Evolutionary conservation across 2,329 filamentous ascomycete species (phyloP).

Genomic region (Sphaerulina vaccinii): DNA sequence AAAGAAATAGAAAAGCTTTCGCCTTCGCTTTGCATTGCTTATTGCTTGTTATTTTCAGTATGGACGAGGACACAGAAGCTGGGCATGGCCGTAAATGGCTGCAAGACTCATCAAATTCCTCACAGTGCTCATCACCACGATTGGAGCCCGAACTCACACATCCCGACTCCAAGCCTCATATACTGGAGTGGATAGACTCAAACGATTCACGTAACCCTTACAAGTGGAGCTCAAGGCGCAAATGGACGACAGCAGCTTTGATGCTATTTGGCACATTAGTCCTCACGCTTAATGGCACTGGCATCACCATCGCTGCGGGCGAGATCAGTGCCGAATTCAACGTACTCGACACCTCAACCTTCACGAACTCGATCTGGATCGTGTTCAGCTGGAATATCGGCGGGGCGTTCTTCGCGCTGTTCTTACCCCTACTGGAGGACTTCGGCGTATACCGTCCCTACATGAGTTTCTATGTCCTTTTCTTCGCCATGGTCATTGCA

Average conservation of each 20-base stretch:
- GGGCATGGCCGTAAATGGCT: conserved; percentile 9
- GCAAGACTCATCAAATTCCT: not conserved
- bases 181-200: conserved; percentile 54
- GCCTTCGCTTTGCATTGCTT: conserved; percentile 7
- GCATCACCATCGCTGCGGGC: conserved; percentile 38
- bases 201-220: conserved; percentile 40
- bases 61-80: conserved; percentile 7
- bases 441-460: conserved; percentile 36
- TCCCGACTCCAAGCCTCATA: conserved; percentile 22
- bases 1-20: not conserved
- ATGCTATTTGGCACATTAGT: conserved; percentile 37
- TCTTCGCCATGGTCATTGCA: conserved; percentile 41
- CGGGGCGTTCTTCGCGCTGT: conserved; percentile 39
- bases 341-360: conserved; percentile 36
- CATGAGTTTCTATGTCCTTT: conserved; percentile 35
- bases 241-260: conserved; percentile 38
- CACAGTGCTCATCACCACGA: not conserved
- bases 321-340: conserved; percentile 37
- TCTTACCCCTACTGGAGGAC: conserved; percentile 42
- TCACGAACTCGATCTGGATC: conserved; percentile 43
- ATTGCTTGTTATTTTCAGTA: not conserved
- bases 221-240: conserved; percentile 37
- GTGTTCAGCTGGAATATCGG: conserved; percentile 41
- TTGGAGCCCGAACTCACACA: not conserved
- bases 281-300: conserved; percentile 40